phyloP scores from a whole-genome alignment of 352 stramenopile genomes.

The Phytophthora ohioensis region DNA sequence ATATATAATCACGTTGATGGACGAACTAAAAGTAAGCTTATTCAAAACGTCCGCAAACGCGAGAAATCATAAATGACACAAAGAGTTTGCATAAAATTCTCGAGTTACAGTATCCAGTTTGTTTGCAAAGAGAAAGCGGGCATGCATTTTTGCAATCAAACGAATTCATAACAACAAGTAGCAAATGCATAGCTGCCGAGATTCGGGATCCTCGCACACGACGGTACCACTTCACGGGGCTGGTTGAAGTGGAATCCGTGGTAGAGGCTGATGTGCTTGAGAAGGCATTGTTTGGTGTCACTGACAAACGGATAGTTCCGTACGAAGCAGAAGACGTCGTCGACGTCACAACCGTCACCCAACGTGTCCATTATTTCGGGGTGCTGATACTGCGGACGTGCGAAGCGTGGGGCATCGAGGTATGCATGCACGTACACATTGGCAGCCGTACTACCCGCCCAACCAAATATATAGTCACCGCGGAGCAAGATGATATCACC shows the following conservation, averaged over 20 bases:
- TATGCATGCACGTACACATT: background rate
- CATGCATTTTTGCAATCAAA: no score
- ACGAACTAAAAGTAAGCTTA: no score
- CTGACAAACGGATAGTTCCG: background rate
- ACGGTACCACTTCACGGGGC: background rate
- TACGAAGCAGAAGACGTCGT: conserved; percentile 6
- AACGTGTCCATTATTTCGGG: background rate
- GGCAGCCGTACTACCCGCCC: background rate
- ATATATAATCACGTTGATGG: no score
- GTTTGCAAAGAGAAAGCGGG: no score
- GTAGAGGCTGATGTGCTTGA: background rate
- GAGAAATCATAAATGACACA: no score
- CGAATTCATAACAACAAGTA: no score
- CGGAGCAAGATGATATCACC: background rate
- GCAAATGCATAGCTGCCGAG: no score
- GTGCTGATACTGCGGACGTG: background rate
- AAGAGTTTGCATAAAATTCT: no score
- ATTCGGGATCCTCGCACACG: no score
- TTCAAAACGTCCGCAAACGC: no score
- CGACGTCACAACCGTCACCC: background rate
- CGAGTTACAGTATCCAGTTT: no score
- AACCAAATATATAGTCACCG: background rate
- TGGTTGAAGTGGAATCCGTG: background rate
- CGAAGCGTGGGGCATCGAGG: background rate
- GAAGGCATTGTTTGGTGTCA: background rate